Evolutionary conservation across 441 rosid genomes (phyloP), one percentile per base, ranked within the genome.

Genomic region (Bocquillonia castaneifolia): DNA sequence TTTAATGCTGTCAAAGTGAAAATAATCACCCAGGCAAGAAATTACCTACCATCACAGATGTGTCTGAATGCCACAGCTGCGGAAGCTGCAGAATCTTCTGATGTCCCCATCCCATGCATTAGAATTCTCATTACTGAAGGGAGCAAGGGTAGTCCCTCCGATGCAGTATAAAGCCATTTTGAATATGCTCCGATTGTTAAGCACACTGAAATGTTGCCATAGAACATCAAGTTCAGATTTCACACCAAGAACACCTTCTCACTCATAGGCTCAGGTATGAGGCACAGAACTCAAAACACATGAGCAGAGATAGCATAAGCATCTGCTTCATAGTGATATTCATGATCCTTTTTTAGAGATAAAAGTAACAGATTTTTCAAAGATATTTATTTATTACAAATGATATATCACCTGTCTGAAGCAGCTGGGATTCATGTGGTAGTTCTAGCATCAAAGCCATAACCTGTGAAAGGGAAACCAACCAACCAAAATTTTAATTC

Each of bases 41-140:
- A 64, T 55, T 47, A 47, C 17, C 10, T 90, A 94, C 97, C 99
- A 77, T 88, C 91, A 80, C 99, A 94, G 40, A 88, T 86, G 76
- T 94, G 95, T 65, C 92, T 86, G 81, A 94, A 94, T 63, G 99
- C 97, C 79, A 92, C 71, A 74, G 99, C 96, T 63, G 99, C 99
- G 74, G 99, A 90, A 20, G 99, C 99, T 25, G 98, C 99, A 47
- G 96, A 90, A 80, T 94, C 98, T 85, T 94, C 97, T 42, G 96
- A 92, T 68, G 84, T 85, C 66, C 93, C 89, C 99, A 94, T 92
- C 81, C 96, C 98, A 23, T 79, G 88, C 88, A 89, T 80, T 66
- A 94, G 98, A 72, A 90, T 80, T 70, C 78, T 82, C 74, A 92
- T 86, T 55, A 94, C 85, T 25, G 87, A 84, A 63, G 97, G 85